Percentiles rank a stretch among this genome's conserved stretches.
These are phyloP conservation scores for Epichloe brachyelytri DNA, from an alignment of 2,329 filamentous ascomycete species.

Conservation along the genomic window DNA sequence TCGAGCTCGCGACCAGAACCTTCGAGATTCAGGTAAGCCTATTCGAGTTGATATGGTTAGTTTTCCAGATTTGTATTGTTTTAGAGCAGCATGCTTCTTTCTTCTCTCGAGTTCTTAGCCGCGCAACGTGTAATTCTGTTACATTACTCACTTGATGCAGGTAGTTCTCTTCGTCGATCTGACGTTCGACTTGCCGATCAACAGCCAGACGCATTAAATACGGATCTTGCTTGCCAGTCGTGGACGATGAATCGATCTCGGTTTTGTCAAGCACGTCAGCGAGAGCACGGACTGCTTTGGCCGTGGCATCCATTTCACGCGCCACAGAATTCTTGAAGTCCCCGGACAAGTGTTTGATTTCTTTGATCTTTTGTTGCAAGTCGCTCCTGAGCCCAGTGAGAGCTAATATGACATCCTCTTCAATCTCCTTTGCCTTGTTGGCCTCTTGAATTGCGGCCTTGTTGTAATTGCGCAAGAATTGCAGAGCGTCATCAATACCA, in stretches of 20 bases:
- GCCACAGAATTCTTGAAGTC: conserved; percentile 97
- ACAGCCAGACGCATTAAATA: conserved; percentile 77
- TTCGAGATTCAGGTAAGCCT: conserved; percentile 92
- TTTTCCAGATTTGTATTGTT: neutral
- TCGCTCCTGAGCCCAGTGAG: conserved; percentile 78
- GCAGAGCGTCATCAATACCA: conserved; percentile 77
- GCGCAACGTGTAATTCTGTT: neutral
- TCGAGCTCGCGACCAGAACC: conserved; percentile 89
- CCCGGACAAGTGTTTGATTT: conserved; percentile 84
- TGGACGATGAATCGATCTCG: conserved; percentile 59
- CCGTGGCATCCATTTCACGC: conserved; percentile 81
- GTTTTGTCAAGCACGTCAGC: conserved; percentile 69
- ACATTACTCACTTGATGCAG: conserved; percentile 59
- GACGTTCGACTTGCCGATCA: conserved; percentile 80
- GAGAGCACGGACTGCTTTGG: conserved; percentile 65
- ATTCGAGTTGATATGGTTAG: neutral
- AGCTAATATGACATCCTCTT: conserved; percentile 81
- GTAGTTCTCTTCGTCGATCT: conserved; percentile 96
- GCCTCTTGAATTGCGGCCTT: conserved; percentile 67
- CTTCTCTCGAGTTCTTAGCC: too few relatives aligned
- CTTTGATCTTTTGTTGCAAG: conserved; percentile 91
- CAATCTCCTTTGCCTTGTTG: conserved; percentile 80
- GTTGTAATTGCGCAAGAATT: conserved; percentile 72
- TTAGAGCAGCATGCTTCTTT: neutral
- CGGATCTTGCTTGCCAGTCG: conserved; percentile 80